Conservation (phyloP, 2,329 filamentous ascomycete genomes). For the Penicillium rolfsii region DNA sequence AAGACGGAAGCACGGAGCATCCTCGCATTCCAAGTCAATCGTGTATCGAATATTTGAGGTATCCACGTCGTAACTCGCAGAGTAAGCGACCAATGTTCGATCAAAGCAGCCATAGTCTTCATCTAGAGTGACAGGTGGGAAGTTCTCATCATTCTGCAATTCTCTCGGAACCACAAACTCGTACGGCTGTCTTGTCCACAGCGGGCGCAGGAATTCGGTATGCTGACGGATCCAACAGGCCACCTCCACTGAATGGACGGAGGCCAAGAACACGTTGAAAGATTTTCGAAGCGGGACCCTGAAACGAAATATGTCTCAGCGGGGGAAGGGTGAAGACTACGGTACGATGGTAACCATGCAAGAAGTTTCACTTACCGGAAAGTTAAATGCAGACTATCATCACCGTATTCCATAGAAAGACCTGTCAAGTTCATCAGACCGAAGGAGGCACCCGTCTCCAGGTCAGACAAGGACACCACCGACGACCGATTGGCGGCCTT, state of each 20-base stretch:
- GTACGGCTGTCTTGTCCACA: slow-evolving; percentile 67
- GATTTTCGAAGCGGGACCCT: slow-evolving; percentile 60
- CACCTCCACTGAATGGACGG: slow-evolving; percentile 66
- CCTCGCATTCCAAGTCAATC: slow-evolving; percentile 64
- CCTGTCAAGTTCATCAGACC: slow-evolving; percentile 66
- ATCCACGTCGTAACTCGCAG: slow-evolving; percentile 68
- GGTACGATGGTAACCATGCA: not conserved
- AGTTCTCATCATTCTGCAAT: slow-evolving; percentile 55
- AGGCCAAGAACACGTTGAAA: slow-evolving; percentile 64
- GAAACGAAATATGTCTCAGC: slow-evolving; percentile 2
- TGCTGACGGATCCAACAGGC: slow-evolving; percentile 63
- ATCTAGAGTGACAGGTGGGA: slow-evolving; percentile 53
- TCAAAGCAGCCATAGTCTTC: slow-evolving; percentile 68
- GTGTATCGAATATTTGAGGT: slow-evolving; percentile 68
- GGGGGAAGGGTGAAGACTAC: not conserved
- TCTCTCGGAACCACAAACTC: slow-evolving; percentile 62
- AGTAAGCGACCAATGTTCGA: slow-evolving; percentile 69
- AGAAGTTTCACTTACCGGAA: slow-evolving; percentile 54
- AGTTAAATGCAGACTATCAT: slow-evolving; percentile 68
- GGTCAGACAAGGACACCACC: slow-evolving; percentile 56
- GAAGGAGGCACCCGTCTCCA: slow-evolving; percentile 58
- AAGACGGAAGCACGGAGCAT: slow-evolving; percentile 68
- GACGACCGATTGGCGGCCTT: slow-evolving; percentile 60
- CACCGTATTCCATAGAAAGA: slow-evolving; percentile 61
- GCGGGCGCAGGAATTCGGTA: slow-evolving; percentile 66